A percentile compares a stretch with the other conserved stretches of the same genome.
Conservation (phyloP, 129 eudicot species). For the Saposhnikovia divaricata region DNA sequence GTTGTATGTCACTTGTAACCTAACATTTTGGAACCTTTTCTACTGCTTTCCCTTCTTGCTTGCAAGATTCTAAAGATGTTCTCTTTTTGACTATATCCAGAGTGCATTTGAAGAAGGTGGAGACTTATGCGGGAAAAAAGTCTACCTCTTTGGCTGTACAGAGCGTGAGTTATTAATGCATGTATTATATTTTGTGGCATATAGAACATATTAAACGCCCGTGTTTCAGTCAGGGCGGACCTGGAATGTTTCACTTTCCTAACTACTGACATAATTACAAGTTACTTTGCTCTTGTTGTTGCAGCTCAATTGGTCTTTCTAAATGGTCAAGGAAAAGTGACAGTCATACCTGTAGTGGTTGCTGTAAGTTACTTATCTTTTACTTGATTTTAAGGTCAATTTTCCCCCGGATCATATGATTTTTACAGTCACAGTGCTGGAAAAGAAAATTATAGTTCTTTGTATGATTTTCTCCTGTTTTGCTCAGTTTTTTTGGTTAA, state of each 20-base stretch:
- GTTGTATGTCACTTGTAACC: slow-evolving; percentile 11
- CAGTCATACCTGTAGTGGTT: slow-evolving; percentile 71
- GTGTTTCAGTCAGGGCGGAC: too few species aligned
- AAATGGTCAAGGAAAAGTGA: slow-evolving; percentile 52
- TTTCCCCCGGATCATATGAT: not conserved
- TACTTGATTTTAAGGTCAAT: not conserved
- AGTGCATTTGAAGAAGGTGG: slow-evolving; percentile 87
- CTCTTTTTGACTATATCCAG: slow-evolving; percentile 27
- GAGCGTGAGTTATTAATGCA: slow-evolving; percentile 56
- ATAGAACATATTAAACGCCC: not conserved
- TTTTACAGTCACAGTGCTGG: too few species aligned
- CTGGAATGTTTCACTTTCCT: not conserved
- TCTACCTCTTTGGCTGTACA: slow-evolving; percentile 81
- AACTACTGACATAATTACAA: too few species aligned
- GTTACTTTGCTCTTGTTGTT: slow-evolving; percentile 15
- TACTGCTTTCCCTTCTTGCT: not conserved
- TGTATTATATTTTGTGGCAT: not conserved
- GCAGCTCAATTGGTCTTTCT: slow-evolving; percentile 86
- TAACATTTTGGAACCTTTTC: not conserved
- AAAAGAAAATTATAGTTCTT: too few species aligned
- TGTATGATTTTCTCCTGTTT: too few species aligned
- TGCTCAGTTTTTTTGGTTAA: too few species aligned
- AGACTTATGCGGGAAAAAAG: slow-evolving; percentile 57
- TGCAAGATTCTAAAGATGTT: slow-evolving; percentile 3
- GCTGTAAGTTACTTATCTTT: slow-evolving; percentile 50